Base-by-base conservation (phyloP, 2,329 filamentous ascomycete species). In the Colletotrichum higginsianum region DNA sequence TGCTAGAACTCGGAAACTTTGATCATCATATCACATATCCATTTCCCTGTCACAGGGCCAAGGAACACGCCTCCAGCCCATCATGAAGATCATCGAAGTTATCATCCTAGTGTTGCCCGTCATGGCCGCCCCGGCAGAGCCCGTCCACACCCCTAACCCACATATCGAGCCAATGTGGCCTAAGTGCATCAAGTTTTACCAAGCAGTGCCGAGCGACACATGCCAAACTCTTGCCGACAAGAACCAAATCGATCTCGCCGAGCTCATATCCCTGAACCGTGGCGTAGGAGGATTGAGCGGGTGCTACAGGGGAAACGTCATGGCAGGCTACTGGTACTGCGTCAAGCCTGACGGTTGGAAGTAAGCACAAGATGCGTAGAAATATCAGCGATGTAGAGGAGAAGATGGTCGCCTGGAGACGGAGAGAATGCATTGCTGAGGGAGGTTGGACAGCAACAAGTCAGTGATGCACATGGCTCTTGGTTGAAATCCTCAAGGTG, bases 241-340 rank as follows among this genome's bases (percentile, higher is more conserved):
- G 60, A 71, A 80, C 35, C 75, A 75, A 4, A 76, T 77, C 69
- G 76, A 75, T 15, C 76, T 77, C 9, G 63, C 79, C 9, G 74
- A 79, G 12, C 66, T 81, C 11, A 73, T 75, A 6, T 70, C 62
- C 38, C 66, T 76, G 3, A 76, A 76, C 15, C 76, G 78, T 9
- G 75, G 72, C 35, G 66, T 74, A 8, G 50, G n/a, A 13, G 40
- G 21, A 16, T 16, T 40, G 5, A 44, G 61, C 15, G 61, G 64
- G 8, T 69, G 74, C 62, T 44, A 63, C 7, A 38, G 42, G 15
- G 58, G 52, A 11, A 61, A 64, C 30, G 57, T 73, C 44, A 15
- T 61, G 2, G 21, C 65, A 15, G 70, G 62, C 13, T 67, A 61
- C 38, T 77, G 67, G 71, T 76, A 77, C 63, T 78, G 77, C 66